Percentiles rank a stretch among this genome's conserved stretches.
Evolutionary conservation across 345 rosid genomes (phyloP).

Genomic region (Populus ilicifolia): DNA sequence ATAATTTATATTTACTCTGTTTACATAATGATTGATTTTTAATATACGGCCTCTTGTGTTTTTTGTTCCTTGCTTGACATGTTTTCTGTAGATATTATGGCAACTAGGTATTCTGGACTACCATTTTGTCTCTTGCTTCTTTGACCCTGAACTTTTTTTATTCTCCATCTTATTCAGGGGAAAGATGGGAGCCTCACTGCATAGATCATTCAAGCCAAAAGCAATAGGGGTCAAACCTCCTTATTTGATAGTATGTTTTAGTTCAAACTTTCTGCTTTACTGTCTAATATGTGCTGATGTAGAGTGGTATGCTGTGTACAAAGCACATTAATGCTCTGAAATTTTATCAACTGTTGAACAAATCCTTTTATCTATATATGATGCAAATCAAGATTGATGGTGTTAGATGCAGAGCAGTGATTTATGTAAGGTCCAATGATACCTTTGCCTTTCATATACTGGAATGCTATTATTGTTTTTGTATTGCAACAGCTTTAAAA

Average conservation of each 20-base stretch:
- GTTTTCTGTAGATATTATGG: too few relatives aligned
- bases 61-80: too few relatives aligned
- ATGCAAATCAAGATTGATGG: too few relatives aligned
- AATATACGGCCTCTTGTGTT: too few relatives aligned
- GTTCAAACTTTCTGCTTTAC: not conserved
- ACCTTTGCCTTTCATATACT: too few relatives aligned
- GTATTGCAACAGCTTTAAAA: too few relatives aligned
- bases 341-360: not conserved
- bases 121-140: not conserved
- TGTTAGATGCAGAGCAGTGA: too few relatives aligned
- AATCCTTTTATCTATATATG: too few relatives aligned
- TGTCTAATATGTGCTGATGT: not conserved
- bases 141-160: not conserved
- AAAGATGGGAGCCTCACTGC: slow-evolving; percentile 68
- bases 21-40: too few relatives aligned
- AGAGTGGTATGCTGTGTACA: not conserved
- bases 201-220: slow-evolving; percentile 40
- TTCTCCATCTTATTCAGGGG: slow-evolving; percentile 50
- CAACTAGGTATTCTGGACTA: too few relatives aligned
- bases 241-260: slow-evolving; percentile 48
- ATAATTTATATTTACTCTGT: not conserved
- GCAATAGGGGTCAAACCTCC: slow-evolving; percentile 70
- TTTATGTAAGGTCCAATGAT: too few relatives aligned
- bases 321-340: not conserved
- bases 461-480: too few relatives aligned